Percentiles rank a stretch among this genome's conserved stretches.
phyloP scores from a whole-genome alignment of 176 grass and related monocot genomes.

The Carex littledalei region DNA sequence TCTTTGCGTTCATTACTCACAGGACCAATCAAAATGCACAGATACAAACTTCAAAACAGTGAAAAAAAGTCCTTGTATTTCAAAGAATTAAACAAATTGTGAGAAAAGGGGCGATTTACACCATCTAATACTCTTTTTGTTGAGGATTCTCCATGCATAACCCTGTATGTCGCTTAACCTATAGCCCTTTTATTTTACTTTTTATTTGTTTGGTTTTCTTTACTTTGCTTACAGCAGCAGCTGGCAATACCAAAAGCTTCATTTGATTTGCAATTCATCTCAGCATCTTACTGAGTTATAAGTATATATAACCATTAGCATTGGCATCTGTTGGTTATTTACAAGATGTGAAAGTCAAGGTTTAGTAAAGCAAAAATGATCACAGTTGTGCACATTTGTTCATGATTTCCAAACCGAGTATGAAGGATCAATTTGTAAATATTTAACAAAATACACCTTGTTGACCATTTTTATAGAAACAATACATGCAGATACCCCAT shows the following conservation, averaged over 20 bases:
- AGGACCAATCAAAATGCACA: slow-evolving; percentile 84
- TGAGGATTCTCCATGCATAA: slow-evolving; percentile 87
- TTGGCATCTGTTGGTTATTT: background rate
- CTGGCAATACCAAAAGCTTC: background rate
- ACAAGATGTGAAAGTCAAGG: too few relatives aligned
- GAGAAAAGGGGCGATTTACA: slow-evolving; percentile 59
- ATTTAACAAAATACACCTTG: background rate
- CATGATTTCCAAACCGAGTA: too few relatives aligned
- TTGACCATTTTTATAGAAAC: background rate
- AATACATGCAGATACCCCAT: background rate
- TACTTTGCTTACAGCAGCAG: background rate
- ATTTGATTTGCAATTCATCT: background rate
- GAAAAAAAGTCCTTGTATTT: slow-evolving; percentile 53
- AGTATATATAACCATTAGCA: background rate
- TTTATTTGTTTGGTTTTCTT: background rate
- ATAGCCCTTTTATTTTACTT: background rate
- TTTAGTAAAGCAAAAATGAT: too few relatives aligned
- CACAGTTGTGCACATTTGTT: too few relatives aligned
- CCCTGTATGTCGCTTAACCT: slow-evolving; percentile 34
- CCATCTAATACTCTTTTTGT: slow-evolving; percentile 72
- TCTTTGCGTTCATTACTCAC: background rate
- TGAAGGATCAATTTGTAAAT: too few relatives aligned
- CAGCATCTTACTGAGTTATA: background rate
- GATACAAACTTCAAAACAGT: slow-evolving; percentile 48
- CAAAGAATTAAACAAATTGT: slow-evolving; percentile 73